Percentiles rank a stretch among this genome's conserved stretches.
These are phyloP conservation scores for Hygrophoropsis aurantiaca DNA, from an alignment of 768 basidiomycete species.

Conservation along the genomic window DNA sequence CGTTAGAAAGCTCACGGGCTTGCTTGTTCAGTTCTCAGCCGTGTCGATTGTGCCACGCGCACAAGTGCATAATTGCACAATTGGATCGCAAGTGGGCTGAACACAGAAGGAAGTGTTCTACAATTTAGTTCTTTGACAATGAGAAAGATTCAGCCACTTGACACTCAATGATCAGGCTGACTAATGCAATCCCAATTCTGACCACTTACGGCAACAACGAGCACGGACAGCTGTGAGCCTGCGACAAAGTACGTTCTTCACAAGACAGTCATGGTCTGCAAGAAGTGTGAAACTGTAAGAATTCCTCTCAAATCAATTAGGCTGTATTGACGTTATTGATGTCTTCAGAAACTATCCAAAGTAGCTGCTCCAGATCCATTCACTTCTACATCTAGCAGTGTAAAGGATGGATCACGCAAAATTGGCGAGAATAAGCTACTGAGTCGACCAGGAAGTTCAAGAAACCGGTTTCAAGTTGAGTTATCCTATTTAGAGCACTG, in stretches of 20 bases:
- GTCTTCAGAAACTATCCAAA: constrained; percentile 81
- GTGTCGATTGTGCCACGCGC: no score
- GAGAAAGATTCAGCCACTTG: no score
- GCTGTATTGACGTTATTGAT: constrained; percentile 1
- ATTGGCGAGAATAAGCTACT: constrained; percentile 86
- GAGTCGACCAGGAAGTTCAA: constrained; percentile 65
- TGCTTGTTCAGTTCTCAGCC: no score
- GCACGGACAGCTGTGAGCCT: not conserved
- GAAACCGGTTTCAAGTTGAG: constrained; percentile 75
- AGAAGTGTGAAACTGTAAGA: constrained; percentile 76
- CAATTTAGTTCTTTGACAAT: no score
- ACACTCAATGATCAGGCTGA: no score
- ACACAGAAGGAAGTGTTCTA: no score
- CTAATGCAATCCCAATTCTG: no score
- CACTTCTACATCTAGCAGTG: constrained; percentile 64
- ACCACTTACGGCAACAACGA: no score
- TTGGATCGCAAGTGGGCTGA: no score
- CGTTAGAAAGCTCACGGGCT: no score
- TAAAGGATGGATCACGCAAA: constrained; percentile 79
- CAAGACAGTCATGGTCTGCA: constrained; percentile 68
- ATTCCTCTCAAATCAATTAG: constrained; percentile 12
- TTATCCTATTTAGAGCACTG: constrained; percentile 12
- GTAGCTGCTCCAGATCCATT: constrained; percentile 90
- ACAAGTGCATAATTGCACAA: no score
- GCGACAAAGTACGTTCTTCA: not conserved